Base-by-base conservation (phyloP, 2,329 filamentous ascomycete genomes). In the Curvularia sp. region DNA sequence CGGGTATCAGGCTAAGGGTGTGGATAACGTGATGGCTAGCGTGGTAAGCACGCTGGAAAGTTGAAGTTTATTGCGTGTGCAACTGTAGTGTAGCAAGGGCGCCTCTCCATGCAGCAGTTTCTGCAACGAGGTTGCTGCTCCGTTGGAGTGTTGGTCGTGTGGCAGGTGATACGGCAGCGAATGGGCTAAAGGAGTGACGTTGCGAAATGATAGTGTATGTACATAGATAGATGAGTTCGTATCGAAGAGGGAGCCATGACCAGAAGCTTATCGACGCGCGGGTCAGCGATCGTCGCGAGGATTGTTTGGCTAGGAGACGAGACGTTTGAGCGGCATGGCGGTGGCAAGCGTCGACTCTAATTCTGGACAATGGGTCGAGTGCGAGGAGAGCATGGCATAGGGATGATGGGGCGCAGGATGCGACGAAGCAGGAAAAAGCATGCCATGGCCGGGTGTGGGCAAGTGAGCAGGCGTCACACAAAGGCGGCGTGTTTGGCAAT, bases 391-490 rank as follows among this genome's bases (percentile, higher is more conserved):
- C 27, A 10, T 9, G 47, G 19, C n/a, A 39, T 28, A 38, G n/a
- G 30, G 49, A 32, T 32, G 34, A 46, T 42, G 52, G 32, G 23
- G 54, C 30, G 28, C 34, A 43, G 18, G 49, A 47, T 49, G 53
- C 42, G 28, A 43, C 21, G 28, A 43, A 49, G 43, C 34, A 48
- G 42, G 43, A 49, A 36, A 42, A 48, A 18, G 41, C 23, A 57
- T 36, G 28, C 15, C 28, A 15, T 57, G 42, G 25, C 28, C 19
- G 45, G 36, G 54, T 48, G 54, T 48, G 52, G 58, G 61, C 50
- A 65, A 57, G 43, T 66, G 61, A 69, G 57, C 63, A 69, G 63
- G 68, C 65, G 66, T 70, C 55, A 61, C 60, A 58, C 61, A 58
- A 58, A 55, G 52, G 42, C 51, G 59, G 51, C 55, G 59, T 45